These are phyloP conservation scores for Metarhizium sp. DNA, from an alignment of 2,329 filamentous ascomycete species.

Conservation along the genomic window DNA sequence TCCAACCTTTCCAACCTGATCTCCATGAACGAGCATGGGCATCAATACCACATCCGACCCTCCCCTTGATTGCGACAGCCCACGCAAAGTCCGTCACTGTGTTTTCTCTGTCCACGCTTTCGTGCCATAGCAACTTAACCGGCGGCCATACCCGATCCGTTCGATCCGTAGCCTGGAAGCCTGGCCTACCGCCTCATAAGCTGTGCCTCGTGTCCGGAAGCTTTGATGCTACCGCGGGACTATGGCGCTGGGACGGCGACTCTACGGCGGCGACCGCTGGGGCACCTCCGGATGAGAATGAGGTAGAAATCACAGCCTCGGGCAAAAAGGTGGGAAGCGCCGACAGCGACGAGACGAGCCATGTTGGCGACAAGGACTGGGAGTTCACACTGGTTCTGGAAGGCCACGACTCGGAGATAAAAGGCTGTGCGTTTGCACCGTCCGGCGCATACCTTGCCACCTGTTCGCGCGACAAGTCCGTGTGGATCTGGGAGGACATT, in stretches of 20 bases:
- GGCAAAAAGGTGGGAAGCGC: conserved; percentile 5
- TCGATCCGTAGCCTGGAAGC: conserved; percentile 83
- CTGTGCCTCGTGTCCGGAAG: conserved; percentile 83
- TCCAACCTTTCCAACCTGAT: conserved; percentile 43
- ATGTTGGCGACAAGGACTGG: conserved; percentile 63
- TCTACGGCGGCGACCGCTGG: conserved; percentile 16
- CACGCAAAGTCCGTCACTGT: conserved; percentile 82
- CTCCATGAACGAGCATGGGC: conserved; percentile 73
- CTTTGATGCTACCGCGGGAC: conserved; percentile 86
- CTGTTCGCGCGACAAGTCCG: conserved; percentile 83
- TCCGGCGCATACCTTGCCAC: conserved; percentile 76
- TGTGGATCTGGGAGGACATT: conserved; percentile 98
- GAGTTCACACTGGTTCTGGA: conserved; percentile 86
- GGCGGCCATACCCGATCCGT: conserved; percentile 89
- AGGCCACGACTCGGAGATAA: conserved; percentile 91
- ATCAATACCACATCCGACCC: conserved; percentile 73
- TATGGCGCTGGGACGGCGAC: conserved; percentile 61
- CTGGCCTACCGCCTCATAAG: conserved; percentile 48
- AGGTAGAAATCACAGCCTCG: conserved; percentile 31
- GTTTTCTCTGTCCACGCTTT: conserved; percentile 77
- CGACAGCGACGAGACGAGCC: background rate
- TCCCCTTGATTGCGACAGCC: conserved; percentile 81
- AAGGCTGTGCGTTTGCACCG: conserved; percentile 66
- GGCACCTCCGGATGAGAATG: conserved; percentile 22
- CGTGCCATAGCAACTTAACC: conserved; percentile 67